These are phyloP conservation scores for Nannizzia gypsea DNA, from an alignment of 2,329 filamentous ascomycete genomes.

Conservation along the genomic window DNA sequence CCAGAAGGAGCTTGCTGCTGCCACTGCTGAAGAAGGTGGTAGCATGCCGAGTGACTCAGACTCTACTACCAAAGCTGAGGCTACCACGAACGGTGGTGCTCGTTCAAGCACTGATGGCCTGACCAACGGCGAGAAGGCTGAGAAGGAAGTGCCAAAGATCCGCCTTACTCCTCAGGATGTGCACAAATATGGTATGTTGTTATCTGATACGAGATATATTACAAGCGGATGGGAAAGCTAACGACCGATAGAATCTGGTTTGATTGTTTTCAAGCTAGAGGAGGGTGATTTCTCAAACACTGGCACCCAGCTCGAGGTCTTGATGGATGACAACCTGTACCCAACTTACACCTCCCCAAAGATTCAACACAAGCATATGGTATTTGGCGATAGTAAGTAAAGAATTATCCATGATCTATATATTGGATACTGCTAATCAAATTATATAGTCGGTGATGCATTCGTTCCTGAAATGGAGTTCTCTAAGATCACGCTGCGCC, in stretches of 20 bases:
- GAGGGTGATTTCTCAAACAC: slow-evolving; percentile 72
- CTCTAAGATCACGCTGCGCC: slow-evolving; percentile 77
- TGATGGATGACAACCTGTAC: slow-evolving; percentile 92
- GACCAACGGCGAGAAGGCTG: slow-evolving; percentile 36
- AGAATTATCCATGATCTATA: not conserved
- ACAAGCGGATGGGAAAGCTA: slow-evolving; percentile 17
- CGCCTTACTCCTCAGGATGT: slow-evolving; percentile 69
- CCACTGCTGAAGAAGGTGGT: slow-evolving; percentile 15
- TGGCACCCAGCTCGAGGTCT: slow-evolving; percentile 68
- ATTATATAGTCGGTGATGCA: slow-evolving; percentile 60
- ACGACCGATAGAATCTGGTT: slow-evolving; percentile 58
- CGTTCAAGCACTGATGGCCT: slow-evolving; percentile 24
- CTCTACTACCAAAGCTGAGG: not conserved
- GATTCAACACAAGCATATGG: slow-evolving; percentile 55
- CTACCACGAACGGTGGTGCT: slow-evolving; percentile 16
- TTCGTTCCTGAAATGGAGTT: slow-evolving; percentile 97
- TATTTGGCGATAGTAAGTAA: slow-evolving; percentile 66
- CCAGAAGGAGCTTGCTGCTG: slow-evolving; percentile 15
- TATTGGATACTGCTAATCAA: slow-evolving; percentile 15
- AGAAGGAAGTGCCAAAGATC: slow-evolving; percentile 59
- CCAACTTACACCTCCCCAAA: slow-evolving; percentile 74
- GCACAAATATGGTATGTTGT: slow-evolving; percentile 55
- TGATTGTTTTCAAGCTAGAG: slow-evolving; percentile 88
- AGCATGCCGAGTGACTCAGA: slow-evolving; percentile 23
- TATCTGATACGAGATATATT: not conserved